Conservation (phyloP, 305 asterid genomes). For the Ilex paraguariensis region DNA sequence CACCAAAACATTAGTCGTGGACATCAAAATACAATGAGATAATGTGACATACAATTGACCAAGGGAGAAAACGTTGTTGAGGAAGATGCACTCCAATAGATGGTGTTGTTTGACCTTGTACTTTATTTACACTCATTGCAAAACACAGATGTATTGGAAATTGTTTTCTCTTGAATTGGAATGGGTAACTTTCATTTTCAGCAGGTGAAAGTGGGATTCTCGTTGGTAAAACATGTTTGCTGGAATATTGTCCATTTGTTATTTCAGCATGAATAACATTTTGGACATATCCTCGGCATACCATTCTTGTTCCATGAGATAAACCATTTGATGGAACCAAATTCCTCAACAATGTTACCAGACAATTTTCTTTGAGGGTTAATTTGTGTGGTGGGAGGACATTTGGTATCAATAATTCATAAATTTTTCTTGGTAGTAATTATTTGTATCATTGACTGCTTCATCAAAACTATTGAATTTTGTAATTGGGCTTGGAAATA, state of each 20-base stretch:
- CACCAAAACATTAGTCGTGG: neutral
- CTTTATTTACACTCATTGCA: conserved; percentile 3
- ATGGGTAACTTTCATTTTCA: conserved; percentile 1
- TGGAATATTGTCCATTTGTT: neutral
- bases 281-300: neutral
- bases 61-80: neutral
- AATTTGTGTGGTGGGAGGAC: neutral
- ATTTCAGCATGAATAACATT: conserved; percentile 5
- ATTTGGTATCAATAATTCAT: too few relatives aligned
- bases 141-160: conserved; percentile 1
- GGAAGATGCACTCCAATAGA: neutral
- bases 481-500: neutral
- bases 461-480: neutral
- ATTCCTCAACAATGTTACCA: neutral
- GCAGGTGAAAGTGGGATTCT: neutral
- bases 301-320: neutral
- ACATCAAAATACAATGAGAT: neutral
- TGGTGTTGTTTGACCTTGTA: neutral
- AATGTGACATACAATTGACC: neutral
- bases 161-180: conserved; percentile 2
- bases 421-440: neutral
- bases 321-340: neutral
- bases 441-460: neutral
- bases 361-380: neutral
- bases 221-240: neutral